phyloP scores from a whole-genome alignment of 2,329 filamentous ascomycete genomes.

The Beauveria sp. region DNA sequence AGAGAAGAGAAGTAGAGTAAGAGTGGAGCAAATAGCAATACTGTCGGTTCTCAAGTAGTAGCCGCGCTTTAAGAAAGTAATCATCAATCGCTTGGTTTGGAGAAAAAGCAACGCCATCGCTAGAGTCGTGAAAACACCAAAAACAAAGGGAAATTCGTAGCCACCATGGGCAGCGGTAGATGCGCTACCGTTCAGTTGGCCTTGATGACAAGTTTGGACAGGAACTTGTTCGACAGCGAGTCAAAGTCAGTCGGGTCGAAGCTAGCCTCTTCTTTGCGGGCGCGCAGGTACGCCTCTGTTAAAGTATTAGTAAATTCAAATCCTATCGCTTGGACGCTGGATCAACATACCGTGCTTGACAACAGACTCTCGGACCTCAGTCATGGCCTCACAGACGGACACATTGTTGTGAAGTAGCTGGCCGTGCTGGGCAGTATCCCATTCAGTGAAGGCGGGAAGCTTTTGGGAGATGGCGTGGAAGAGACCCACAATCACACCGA shows the following conservation, averaged over 20 bases:
- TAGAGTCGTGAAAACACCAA: slow-evolving; percentile 20
- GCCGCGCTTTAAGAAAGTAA: slow-evolving; percentile 8
- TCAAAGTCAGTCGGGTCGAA: slow-evolving; percentile 93
- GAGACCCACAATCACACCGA: slow-evolving; percentile 90
- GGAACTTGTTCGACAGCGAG: slow-evolving; percentile 92
- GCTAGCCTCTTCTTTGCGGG: slow-evolving; percentile 62
- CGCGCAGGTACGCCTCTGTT: slow-evolving; percentile 77
- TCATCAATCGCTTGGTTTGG: slow-evolving; percentile 7
- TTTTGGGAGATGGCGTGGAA: slow-evolving; percentile 99
- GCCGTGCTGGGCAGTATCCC: slow-evolving; percentile 88
- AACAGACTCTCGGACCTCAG: slow-evolving; percentile 87
- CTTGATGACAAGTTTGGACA: slow-evolving; percentile 92
- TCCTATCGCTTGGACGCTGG: not conserved
- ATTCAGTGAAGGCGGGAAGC: slow-evolving; percentile 84
- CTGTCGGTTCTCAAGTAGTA: slow-evolving; percentile 10
- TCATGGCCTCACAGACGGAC: slow-evolving; percentile 92
- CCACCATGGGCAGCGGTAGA: not conserved
- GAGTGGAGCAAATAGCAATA: slow-evolving; percentile 22
- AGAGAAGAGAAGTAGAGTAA: slow-evolving; percentile 23
- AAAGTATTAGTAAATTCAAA: not conserved
- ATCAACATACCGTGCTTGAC: slow-evolving; percentile 76
- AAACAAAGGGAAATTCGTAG: slow-evolving; percentile 15
- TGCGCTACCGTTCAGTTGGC: slow-evolving; percentile 56
- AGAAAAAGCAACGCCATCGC: slow-evolving; percentile 10
- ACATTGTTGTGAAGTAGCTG: slow-evolving; percentile 84